A percentile compares a stretch with the other conserved stretches of the same genome.
These are phyloP conservation scores for Chlorociboria aeruginascens DNA, from an alignment of 495 filamentous ascomycete genomes.

Conservation along the genomic window DNA sequence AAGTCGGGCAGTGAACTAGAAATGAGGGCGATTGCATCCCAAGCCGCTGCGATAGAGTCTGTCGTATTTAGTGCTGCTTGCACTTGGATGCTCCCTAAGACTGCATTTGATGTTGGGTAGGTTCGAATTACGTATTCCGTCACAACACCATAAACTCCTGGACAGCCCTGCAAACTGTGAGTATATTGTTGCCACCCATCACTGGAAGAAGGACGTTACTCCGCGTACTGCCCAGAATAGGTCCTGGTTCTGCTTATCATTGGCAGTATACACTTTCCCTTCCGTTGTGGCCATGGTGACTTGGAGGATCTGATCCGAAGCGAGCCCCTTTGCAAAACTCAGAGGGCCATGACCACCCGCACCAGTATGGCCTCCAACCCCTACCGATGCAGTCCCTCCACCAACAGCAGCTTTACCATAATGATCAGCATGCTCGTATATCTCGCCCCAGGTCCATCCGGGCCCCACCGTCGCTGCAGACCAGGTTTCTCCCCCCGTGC, in stretches of 20 bases:
- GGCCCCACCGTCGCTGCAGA: background rate
- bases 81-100: background rate
- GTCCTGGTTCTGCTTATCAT: constrained; percentile 26
- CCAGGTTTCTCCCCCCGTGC: background rate
- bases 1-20: background rate
- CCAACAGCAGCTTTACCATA: background rate
- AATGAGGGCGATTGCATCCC: background rate
- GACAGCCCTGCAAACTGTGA: constrained; percentile 28
- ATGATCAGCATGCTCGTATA: background rate
- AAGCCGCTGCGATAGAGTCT: background rate
- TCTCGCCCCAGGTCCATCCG: background rate
- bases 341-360: constrained; percentile 41
- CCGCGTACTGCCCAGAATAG: constrained; percentile 37
- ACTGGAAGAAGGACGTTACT: no score
- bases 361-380: constrained; percentile 39
- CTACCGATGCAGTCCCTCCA: constrained; percentile 5
- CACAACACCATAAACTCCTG: constrained; percentile 10
- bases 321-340: constrained; percentile 33
- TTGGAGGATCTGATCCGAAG: constrained; percentile 37
- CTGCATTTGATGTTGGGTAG: constrained; percentile 9
- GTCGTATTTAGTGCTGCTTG: background rate
- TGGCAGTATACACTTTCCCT: constrained; percentile 26
- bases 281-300: constrained; percentile 32
- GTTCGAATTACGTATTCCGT: constrained; percentile 10
- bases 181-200: no score